Base-by-base conservation (phyloP, 2,329 filamentous ascomycete species). In the Graphilbum fragrans region DNA sequence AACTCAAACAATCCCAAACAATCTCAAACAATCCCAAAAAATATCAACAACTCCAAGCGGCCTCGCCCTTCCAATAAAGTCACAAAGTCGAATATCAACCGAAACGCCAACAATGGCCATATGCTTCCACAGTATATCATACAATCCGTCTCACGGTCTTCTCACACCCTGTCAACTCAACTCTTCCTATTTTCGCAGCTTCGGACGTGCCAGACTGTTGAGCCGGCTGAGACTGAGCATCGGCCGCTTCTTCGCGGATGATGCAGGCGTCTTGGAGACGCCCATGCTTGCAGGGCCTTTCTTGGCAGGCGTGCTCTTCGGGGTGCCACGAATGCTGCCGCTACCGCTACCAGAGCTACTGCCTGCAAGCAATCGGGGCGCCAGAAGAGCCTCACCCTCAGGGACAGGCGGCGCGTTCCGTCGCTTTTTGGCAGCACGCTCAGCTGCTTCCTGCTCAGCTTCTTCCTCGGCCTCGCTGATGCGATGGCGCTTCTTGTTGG, bases 401-500 rank as follows among this genome's bases (percentile, higher is more conserved):
- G 64, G 61, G 0, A 65, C 64, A 7, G 29, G 29, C 17, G 61
- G 52, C 37, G 66, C 61, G 34, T 66, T 63, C 59, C 69, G 75
- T 32, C 66, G 66, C 61, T 78, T 80, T 67, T 81, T 81, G 21
- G 66, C 61, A 2, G 68, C 69, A 14, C 72, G 68, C 44, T 68
- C 61, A 3, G 55, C 58, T 3, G 61, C 66, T 45, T 69, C 63
- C 36, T 64, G 56, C 39, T 70, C 67, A 0, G 66, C 65, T 27
- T 73, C 69, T 41, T 77, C 74, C 41, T 74, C 72, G 34, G 76
- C 73, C 37, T 66, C 68, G 40, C 60, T 69, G 16, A 69, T 67
- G n/a, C 77, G 67, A 50, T 71, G 67, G 21, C 77, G 72, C 60
- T 80, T 82, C 65, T 82, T 81, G 61, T 75, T 80, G 8, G 64